Percentiles rank a stretch among this genome's conserved stretches.
Evolutionary conservation across 768 basidiomycete species (phyloP).

Genomic region (Trichaptum fuscoviolaceum): DNA sequence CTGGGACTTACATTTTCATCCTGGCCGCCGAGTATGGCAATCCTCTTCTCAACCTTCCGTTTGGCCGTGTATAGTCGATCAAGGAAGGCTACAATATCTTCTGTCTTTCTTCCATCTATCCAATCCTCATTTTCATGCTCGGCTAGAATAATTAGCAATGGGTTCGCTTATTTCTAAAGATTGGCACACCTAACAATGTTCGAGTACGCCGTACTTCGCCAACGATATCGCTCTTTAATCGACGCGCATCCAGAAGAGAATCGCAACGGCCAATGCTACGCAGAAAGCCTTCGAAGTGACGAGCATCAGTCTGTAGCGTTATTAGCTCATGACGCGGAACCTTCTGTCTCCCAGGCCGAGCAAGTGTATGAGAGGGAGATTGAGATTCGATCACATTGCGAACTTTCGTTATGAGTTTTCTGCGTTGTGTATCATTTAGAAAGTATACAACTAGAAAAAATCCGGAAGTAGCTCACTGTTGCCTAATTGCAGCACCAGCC

Average conservation of each 20-base stretch:
- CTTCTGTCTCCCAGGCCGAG: constrained; percentile 30
- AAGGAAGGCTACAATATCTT: constrained; percentile 81
- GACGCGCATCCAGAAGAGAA: constrained; percentile 81
- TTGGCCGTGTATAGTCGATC: constrained; percentile 88
- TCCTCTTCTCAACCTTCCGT: constrained; percentile 80
- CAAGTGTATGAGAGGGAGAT: constrained; percentile 48
- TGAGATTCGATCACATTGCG: constrained; percentile 66
- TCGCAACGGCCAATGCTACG: constrained; percentile 77
- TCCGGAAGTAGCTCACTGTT: constrained; percentile 42
- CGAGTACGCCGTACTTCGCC: constrained; percentile 87
- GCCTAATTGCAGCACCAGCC: constrained; percentile 67
- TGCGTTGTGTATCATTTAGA: neutral
- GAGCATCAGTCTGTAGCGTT: constrained; percentile 72
- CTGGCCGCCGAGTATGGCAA: constrained; percentile 69
- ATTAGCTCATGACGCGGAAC: constrained; percentile 59
- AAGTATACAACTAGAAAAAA: neutral
- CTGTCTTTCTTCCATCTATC: constrained; percentile 82
- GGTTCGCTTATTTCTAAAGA: neutral
- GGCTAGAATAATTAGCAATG: constrained; percentile 33
- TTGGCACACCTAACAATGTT: constrained; percentile 53
- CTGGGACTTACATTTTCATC: constrained; percentile 49
- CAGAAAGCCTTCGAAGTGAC: constrained; percentile 89
- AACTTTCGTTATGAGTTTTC: constrained; percentile 22
- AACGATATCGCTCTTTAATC: constrained; percentile 87
- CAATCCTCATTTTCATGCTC: constrained; percentile 85